Base-by-base conservation (phyloP, 2,329 filamentous ascomycete genomes). In the Diaporthe ampelina region DNA sequence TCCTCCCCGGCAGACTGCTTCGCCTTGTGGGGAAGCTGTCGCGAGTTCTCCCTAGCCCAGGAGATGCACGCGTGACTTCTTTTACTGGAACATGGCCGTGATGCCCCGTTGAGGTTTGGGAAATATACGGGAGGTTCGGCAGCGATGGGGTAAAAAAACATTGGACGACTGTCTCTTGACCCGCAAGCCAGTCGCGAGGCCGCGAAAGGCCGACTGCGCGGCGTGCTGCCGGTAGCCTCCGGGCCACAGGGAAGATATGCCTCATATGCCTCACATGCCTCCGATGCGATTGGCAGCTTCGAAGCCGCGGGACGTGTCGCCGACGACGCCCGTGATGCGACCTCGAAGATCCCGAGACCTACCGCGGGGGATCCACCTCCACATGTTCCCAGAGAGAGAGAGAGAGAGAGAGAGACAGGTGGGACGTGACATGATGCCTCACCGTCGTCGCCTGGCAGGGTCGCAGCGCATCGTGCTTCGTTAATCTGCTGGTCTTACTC, bases 401-500 rank as follows among this genome's bases (percentile, higher is more conserved):
- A 29, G 29, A 29, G 29, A 29, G 29, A 29, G 29, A 29, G 29
- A 29, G 29, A 29, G 29, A 29, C 29, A 29, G 32, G 13, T 13
- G 11, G 13, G 37, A 40, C 6, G 17, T 37, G 45, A 19, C 45
- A 67, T 50, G 35, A 67, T 67, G 43, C 29, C 61, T 52, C 45
- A 65, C 26, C 58, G 21, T n/a, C 29, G 61, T 67, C 29, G 45
- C 61, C 61, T n/a, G 29, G 45, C 45, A 67, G 61, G 45, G 61
- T 67, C 8, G 45, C 7, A 67, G 45, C 29, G 29, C 61, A 67
- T 35, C 19, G 43, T 35, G 32, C 13, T 61, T 29, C 8, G 24
- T 24, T 26, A 67, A 52, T 67, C 17, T 67, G 61, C 35, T 45
- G 61, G 61, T 67, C 61, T 67, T 67, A 67, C 61, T 67, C 45